Conservation (phyloP, 345 rosid genomes). For the Lepidium africanum region DNA sequence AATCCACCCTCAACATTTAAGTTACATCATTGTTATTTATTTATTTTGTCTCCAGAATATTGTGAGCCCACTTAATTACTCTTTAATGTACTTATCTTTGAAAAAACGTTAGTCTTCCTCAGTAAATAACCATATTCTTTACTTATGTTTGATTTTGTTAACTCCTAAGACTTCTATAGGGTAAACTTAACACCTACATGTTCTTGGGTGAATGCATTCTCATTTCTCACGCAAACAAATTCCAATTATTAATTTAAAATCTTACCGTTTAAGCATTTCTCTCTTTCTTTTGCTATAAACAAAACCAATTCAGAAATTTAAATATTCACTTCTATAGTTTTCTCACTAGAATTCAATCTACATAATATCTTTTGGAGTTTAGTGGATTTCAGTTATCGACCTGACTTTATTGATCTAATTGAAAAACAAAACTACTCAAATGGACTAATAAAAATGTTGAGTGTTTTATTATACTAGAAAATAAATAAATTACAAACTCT, state of each 20-base stretch:
- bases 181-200: background rate
- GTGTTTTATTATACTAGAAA: background rate
- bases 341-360: too few species aligned
- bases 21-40: too few species aligned
- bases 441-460: slow-evolving; percentile 13
- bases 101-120: background rate
- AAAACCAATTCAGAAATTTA: background rate
- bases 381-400: too few species aligned
- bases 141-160: background rate
- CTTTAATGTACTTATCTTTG: too few species aligned
- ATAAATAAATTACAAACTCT: background rate
- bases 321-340: too few species aligned
- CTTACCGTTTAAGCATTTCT: background rate
- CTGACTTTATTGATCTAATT: too few species aligned
- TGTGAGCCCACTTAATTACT: too few species aligned
- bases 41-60: too few species aligned
- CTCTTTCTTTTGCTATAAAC: background rate
- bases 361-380: too few species aligned
- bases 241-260: background rate
- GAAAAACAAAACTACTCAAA: background rate
- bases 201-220: slow-evolving; percentile 11
- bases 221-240: slow-evolving; percentile 2
- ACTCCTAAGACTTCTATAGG: background rate
- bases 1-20: too few species aligned
- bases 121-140: background rate